Evolutionary conservation across 257 asterid species (phyloP).

Genomic region (Ilex asprella): DNA sequence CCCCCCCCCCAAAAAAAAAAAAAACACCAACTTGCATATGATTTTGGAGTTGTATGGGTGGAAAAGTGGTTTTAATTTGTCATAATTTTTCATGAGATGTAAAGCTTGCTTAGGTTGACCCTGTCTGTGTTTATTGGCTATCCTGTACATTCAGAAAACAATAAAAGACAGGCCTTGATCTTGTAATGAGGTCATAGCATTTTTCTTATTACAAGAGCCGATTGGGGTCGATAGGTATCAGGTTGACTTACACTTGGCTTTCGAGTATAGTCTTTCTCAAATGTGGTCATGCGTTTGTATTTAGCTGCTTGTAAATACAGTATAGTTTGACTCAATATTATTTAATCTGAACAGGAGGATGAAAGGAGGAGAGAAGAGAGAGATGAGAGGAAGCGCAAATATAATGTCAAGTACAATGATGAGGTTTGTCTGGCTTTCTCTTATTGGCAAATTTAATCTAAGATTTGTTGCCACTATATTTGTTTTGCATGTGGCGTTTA

Average conservation of each 20-base stretch:
- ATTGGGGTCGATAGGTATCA: no score
- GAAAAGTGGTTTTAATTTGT: neutral
- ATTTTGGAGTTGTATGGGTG: neutral
- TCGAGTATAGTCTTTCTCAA: neutral
- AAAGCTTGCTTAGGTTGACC: no score
- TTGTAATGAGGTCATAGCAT: neutral
- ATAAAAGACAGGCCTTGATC: neutral
- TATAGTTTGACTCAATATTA: constrained; percentile 2
- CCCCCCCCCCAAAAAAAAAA: no score
- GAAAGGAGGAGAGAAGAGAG: constrained; percentile 66
- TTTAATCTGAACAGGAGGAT: constrained; percentile 53
- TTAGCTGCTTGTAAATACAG: neutral
- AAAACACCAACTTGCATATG: neutral
- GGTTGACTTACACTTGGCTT: no score
- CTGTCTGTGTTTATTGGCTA: no score
- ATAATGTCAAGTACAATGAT: constrained; percentile 84
- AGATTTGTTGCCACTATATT: neutral
- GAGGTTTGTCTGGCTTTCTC: constrained; percentile 40
- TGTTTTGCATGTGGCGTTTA: neutral
- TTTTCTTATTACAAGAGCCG: neutral
- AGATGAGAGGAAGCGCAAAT: constrained; percentile 89
- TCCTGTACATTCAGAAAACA: neutral
- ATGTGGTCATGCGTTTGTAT: neutral
- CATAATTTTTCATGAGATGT: neutral
- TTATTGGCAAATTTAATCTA: constrained; percentile 1